Evolutionary conservation across 1,284 basidiomycete genomes (phyloP).

Genomic region (Xerocomus nothofagi): DNA sequence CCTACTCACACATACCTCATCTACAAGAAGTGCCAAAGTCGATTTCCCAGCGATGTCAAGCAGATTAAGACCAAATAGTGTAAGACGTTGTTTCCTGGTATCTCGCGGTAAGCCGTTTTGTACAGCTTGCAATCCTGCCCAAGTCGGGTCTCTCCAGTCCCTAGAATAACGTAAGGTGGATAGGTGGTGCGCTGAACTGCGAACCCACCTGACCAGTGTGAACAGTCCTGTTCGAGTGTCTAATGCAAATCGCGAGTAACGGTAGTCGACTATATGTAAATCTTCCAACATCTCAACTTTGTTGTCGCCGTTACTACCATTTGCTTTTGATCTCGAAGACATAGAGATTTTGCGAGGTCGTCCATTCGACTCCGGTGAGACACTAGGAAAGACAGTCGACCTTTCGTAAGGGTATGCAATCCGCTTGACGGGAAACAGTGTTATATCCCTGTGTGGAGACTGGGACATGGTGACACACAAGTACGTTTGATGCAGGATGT

Average conservation of each 20-base stretch:
- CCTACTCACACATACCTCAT: conserved; percentile 64
- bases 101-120: conserved; percentile 60
- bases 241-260: conserved; percentile 89
- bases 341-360: conserved; percentile 26
- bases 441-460: conserved; percentile 82
- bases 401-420: conserved; percentile 77
- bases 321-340: conserved; percentile 24
- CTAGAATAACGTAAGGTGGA: conserved; percentile 42
- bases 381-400: conserved; percentile 70
- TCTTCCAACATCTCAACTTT: conserved; percentile 43
- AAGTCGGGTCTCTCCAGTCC: conserved; percentile 89
- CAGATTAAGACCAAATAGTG: conserved; percentile 84
- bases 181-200: not conserved
- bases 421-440: conserved; percentile 69
- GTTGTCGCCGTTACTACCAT: conserved; percentile 31
- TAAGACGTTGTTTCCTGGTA: conserved; percentile 63
- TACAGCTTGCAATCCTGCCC: conserved; percentile 65
- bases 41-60: conserved; percentile 94
- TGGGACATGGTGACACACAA: conserved; percentile 31
- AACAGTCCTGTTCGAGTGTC: conserved; percentile 87
- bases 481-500: not conserved
- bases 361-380: conserved; percentile 23
- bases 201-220: conserved; percentile 68
- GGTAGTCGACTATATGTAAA: conserved; percentile 72
- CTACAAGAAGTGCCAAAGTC: conserved; percentile 77